A percentile compares a stretch with the other conserved stretches of the same genome.
phyloP scores from a whole-genome alignment of 768 basidiomycete genomes.

The Russula griseocarnosa region DNA sequence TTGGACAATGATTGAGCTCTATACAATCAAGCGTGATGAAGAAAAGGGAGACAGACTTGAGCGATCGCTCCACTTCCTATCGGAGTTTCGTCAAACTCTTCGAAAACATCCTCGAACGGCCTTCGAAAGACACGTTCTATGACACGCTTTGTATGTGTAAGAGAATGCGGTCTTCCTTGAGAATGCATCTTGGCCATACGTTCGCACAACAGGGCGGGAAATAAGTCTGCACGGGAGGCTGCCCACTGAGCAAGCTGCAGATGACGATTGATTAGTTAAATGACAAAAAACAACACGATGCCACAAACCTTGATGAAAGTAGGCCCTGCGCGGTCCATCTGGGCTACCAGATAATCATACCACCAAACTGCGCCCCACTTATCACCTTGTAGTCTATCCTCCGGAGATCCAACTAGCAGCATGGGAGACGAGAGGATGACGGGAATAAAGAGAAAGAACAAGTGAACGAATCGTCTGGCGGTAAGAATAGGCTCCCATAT shows the following conservation, averaged over 20 bases:
- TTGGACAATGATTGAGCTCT: conserved; percentile 31
- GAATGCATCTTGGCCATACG: conserved; percentile 86
- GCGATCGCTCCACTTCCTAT: conserved; percentile 99
- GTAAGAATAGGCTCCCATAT: conserved; percentile 87
- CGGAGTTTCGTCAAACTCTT: conserved; percentile 78
- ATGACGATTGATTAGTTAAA: not conserved
- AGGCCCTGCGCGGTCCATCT: conserved; percentile 94
- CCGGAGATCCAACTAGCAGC: conserved; percentile 63
- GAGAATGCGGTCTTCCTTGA: conserved; percentile 72
- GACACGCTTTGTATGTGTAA: conserved; percentile 73
- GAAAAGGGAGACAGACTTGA: conserved; percentile 48
- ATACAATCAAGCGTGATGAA: not conserved
- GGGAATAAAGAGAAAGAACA: conserved; percentile 81
- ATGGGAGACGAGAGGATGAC: conserved; percentile 82
- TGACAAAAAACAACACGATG: not conserved
- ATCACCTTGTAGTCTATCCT: conserved; percentile 59
- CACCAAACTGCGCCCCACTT: conserved; percentile 96
- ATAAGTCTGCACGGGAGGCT: conserved; percentile 89
- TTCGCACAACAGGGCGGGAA: conserved; percentile 82
- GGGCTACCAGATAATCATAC: conserved; percentile 82
- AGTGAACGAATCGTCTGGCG: conserved; percentile 73
- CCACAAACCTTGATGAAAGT: conserved; percentile 87
- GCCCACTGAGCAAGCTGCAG: conserved; percentile 97
- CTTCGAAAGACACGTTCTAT: conserved; percentile 81
- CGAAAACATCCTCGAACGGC: conserved; percentile 85